Base-by-base conservation (phyloP, 768 basidiomycete species). In the Leccinum sublutescens region DNA sequence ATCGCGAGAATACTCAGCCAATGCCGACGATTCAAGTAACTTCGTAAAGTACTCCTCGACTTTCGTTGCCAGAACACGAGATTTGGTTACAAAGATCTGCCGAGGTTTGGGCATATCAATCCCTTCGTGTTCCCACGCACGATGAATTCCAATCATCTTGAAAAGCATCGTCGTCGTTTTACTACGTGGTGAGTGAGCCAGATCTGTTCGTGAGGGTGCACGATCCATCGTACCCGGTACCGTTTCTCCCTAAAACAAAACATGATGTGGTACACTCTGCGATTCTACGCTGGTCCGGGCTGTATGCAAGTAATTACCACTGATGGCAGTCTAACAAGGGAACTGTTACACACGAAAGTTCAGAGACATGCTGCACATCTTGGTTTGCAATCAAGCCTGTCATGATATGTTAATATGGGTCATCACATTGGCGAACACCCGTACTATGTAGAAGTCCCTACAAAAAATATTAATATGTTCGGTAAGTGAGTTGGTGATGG, bases 121-220 rank as follows among this genome's bases (percentile, higher is more conserved):
- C 2, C 5, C 9, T 23, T 74, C 69, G 25, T 76, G 59, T 40
- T 80, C 70, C 72, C 80, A 85, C 2, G 81, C 77, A n/a, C 80
- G 74, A 62, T 90, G 85, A 7, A 88, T 82, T 2, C 82, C 80
- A 2, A 89, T 77, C 81, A 91, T 89, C 68, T 88, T 89, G 75
- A 86, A 87, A 1, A 91, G 74, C 80, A 91, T 88, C 0, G 87
- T 86, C 0, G 89, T 90, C 0, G 87, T 90, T 78, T 89, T 89
- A 1, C 88, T 88, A 45, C 17, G 21, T 5, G 1, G 3, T 19
- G 12, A 23, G 21, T 64, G 49, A 60, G 57, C 12, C 17, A 5
- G 23, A 12, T 2, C 15, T 23, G 12, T 43, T 52, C 19, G 23
- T 3, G 0, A 34, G 4, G 15, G 27, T 5, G 31, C 5, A 8